These are phyloP conservation scores for Lactarius trivialis DNA, from an alignment of 768 basidiomycete genomes.

Conservation along the genomic window DNA sequence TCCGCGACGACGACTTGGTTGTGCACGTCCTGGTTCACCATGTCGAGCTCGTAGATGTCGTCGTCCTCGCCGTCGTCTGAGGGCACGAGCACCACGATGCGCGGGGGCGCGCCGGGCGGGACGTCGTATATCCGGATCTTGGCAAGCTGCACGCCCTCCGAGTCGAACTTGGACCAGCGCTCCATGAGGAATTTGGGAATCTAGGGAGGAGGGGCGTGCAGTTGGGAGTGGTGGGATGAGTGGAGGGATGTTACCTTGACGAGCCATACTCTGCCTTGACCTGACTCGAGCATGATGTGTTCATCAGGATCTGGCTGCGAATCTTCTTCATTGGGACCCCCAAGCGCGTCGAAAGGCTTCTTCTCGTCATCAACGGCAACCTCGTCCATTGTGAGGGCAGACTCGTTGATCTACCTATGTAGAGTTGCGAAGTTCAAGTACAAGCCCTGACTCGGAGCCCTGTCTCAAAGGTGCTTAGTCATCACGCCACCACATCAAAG, in stretches of 20 bases:
- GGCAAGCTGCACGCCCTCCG: slow-evolving; percentile 75
- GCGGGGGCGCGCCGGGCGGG: slow-evolving; percentile 37
- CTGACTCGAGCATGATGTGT: slow-evolving; percentile 69
- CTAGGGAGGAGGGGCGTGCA: slow-evolving; percentile 34
- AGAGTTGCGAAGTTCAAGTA: neutral
- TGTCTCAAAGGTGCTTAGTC: neutral
- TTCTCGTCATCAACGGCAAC: slow-evolving; percentile 51
- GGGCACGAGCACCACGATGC: slow-evolving; percentile 63
- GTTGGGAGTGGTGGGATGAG: neutral
- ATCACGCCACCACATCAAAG: neutral
- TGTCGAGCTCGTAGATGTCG: slow-evolving; percentile 81
- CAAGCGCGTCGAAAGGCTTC: slow-evolving; percentile 61
- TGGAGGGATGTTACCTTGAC: slow-evolving; percentile 61
- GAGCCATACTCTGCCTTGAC: slow-evolving; percentile 73
- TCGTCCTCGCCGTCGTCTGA: slow-evolving; percentile 43
- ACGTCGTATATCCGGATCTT: slow-evolving; percentile 72
- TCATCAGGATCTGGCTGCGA: slow-evolving; percentile 75
- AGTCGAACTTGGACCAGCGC: slow-evolving; percentile 70
- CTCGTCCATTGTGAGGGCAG: slow-evolving; percentile 25
- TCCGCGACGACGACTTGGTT: slow-evolving; percentile 85
- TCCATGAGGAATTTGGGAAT: slow-evolving; percentile 84
- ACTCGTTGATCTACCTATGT: too few relatives aligned
- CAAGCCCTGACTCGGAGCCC: neutral
- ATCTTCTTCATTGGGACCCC: slow-evolving; percentile 46
- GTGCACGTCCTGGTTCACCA: slow-evolving; percentile 78